Evolutionary conservation across 2,329 filamentous ascomycete species (phyloP), one percentile per base, ranked within the genome.

Genomic region (Scopulariopsis brevicaulis): DNA sequence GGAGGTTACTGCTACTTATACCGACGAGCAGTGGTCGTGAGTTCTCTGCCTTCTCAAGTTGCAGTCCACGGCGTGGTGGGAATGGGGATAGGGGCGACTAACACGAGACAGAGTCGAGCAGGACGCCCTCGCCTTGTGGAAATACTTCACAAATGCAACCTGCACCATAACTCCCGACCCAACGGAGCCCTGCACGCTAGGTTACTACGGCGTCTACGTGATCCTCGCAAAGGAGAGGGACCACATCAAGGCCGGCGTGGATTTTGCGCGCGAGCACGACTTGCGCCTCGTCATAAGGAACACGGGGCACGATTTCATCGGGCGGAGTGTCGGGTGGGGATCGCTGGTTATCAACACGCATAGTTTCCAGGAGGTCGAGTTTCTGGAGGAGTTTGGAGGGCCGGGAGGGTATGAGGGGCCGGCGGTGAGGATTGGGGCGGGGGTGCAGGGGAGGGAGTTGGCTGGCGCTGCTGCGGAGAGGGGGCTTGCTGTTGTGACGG

Each of bases 281-380:
- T 69, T 84, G 52, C 75, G 80, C 1, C 63, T 84, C 0, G 69
- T 82, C 34, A 74, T 84, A 60, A 74, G 77, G 60, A 82, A 82
- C 62, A 83, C 80, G 0, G 80, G 80, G 1, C 80, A 84, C 64
- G 79, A 82, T 62, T 77, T 75, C 61, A 71, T 78, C 35, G 85
- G 84, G 48, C 79, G 81, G 50, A 83, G 79, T 0, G 83, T 82
- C 0, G 85, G 84, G n/a, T 77, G 77, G 24, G 83, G 83, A 1
- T 73, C 78, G 0, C 66, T 84, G 3, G 73, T 75, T 4, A 70
- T 85, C 56, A 84, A 82, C 75, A 83, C 76, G 10, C 80, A 83
- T 59, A 67, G 74, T 60, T 73, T 84, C 57, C 77, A 81, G 64
- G 68, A 73, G 28, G 70, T 74, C 25, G 59, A 73, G n/a, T 71